phyloP scores from a whole-genome alignment of 176 grass and related monocot species.

The Oryza meridionalis region DNA sequence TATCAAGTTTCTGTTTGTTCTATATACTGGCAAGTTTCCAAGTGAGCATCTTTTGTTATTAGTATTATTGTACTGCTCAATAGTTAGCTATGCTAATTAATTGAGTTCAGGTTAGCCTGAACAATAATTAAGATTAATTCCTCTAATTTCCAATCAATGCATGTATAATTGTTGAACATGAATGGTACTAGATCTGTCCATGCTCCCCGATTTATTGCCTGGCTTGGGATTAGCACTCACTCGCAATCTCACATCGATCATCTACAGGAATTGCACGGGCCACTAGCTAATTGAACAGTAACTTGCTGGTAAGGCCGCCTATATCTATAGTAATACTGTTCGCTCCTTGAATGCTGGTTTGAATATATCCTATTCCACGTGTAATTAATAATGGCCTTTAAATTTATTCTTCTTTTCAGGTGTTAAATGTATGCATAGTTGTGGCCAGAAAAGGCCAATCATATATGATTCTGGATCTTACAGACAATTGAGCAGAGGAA shows the following conservation, averaged over 20 bases:
- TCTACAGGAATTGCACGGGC: slow-evolving; percentile 40
- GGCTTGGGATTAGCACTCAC: neutral
- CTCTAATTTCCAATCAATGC: slow-evolving; percentile 14
- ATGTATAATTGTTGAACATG: slow-evolving; percentile 35
- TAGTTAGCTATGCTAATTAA: neutral
- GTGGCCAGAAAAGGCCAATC: slow-evolving; percentile 11
- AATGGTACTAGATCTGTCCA: slow-evolving; percentile 27
- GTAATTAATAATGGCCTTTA: slow-evolving; percentile 1
- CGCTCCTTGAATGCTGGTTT: slow-evolving; percentile 39
- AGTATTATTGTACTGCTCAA: neutral
- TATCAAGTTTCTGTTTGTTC: neutral
- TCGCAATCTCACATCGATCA: neutral
- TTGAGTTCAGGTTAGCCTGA: slow-evolving; percentile 17
- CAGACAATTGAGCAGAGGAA: neutral
- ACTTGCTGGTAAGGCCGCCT: slow-evolving; percentile 21
- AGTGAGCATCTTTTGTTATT: neutral
- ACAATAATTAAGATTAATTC: slow-evolving; percentile 18
- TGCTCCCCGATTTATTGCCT: neutral
- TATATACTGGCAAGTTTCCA: neutral
- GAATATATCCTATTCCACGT: slow-evolving; percentile 19
- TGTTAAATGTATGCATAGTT: slow-evolving; percentile 9
- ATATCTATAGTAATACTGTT: slow-evolving; percentile 18
- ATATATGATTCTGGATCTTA: neutral
- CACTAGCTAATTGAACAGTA: slow-evolving; percentile 35
- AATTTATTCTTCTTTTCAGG: neutral